Evolutionary conservation across 1,139 yeast species (phyloP), one percentile per base, ranked within the genome.

Genomic region (Debaryomyces coudertii): DNA sequence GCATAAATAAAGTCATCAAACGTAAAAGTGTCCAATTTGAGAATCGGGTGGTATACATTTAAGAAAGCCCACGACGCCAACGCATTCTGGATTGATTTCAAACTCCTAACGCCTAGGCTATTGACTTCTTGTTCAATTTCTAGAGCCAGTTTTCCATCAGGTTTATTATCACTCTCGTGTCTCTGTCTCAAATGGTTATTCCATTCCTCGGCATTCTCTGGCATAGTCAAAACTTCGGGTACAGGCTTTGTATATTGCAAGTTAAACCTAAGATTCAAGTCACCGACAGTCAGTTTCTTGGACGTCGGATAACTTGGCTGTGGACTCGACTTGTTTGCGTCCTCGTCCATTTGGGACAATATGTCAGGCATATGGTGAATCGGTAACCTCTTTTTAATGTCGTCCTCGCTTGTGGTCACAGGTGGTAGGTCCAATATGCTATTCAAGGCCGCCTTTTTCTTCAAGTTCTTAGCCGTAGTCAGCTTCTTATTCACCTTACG

Each of bases 1-100:
- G 87, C 83, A 48, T 80, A 81, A 4, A 86, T 61, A 57, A 83
- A 87, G 58, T 87, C 95, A 63, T 89, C 96, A 68, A 86, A 87
- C 0, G 95, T 85, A 54, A 88, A 85, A 0, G 87, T 80, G 58
- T 86, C 92, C 16, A 89, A 69, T 12, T 77, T 63, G 42, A 87
- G 68, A 1, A 88, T 83, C 27, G 76, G 76, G 54, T 82, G 82
- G 59, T 84, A 89, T 44, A 87, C 79, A 58, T 88, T 88, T 40
- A 88, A 65, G 55, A 89, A 89, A 5, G 81, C 71, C 96, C 96
- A 89, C 4, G 79, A 66, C 60, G 87, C 92, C 30, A 89, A 62
- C 1, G 85, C 79, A 44, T 77, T 79, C 49, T 65, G 71, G 2
- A 69, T 54, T 5, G 61, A 46, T 1, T 45, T 35, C 4, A 61